These are phyloP conservation scores for Cyathus striatus DNA, from an alignment of 768 basidiomycete genomes.

Conservation along the genomic window DNA sequence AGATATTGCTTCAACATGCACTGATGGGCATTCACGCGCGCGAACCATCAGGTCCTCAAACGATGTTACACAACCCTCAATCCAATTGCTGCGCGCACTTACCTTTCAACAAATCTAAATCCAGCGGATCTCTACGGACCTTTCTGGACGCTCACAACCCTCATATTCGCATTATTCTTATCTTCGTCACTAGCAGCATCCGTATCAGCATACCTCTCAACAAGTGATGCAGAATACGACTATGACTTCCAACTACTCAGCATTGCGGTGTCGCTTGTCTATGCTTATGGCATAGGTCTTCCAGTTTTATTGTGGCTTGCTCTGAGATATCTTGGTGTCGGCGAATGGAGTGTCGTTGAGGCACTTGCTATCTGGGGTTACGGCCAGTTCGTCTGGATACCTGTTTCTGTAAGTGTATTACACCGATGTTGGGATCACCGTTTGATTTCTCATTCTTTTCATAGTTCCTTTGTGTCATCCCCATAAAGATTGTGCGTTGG, in stretches of 20 bases:
- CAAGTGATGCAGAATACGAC: slow-evolving; percentile 48
- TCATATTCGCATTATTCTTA: slow-evolving; percentile 89
- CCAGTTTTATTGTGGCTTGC: slow-evolving; percentile 83
- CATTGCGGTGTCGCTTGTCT: slow-evolving; percentile 79
- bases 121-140: slow-evolving; percentile 85
- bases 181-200: slow-evolving; percentile 90
- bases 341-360: slow-evolving; percentile 87
- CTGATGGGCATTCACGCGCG: neutral
- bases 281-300: slow-evolving; percentile 79
- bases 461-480: slow-evolving; percentile 82
- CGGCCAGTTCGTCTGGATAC: slow-evolving; percentile 82
- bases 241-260: slow-evolving; percentile 87
- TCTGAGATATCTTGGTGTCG: slow-evolving; percentile 80
- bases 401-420: slow-evolving; percentile 58
- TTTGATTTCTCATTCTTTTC: neutral
- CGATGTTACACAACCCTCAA: slow-evolving; percentile 76
- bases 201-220: slow-evolving; percentile 80
- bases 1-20: slow-evolving; percentile 1
- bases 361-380: slow-evolving; percentile 81
- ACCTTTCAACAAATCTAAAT: slow-evolving; percentile 55
- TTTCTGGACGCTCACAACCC: slow-evolving; percentile 96
- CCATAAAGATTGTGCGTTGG: slow-evolving; percentile 81
- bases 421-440: neutral
- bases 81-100: slow-evolving; percentile 58
- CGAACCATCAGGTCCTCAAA: slow-evolving; percentile 57